phyloP scores from a whole-genome alignment of 139 green algal species.

The Chlorella sp. region DNA sequence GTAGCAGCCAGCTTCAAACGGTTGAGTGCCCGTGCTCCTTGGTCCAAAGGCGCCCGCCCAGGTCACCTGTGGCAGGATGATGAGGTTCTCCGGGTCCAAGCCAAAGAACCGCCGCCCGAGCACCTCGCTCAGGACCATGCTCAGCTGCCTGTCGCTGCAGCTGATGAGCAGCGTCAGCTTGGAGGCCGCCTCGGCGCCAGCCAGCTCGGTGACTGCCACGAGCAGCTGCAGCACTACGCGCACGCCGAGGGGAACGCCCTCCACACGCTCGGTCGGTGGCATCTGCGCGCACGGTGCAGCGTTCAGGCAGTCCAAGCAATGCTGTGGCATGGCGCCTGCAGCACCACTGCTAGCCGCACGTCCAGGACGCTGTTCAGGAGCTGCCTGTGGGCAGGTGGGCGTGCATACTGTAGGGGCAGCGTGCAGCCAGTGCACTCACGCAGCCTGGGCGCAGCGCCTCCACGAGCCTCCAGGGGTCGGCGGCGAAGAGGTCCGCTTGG shows the following conservation, averaged over 20 bases:
- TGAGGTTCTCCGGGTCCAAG: not conserved
- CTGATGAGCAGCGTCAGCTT: not conserved
- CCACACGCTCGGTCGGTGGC: not conserved
- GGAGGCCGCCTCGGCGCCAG: not conserved
- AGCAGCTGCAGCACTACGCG: not conserved
- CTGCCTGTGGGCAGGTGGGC: too few relatives aligned
- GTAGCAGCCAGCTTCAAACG: too few relatives aligned
- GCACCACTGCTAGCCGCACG: too few relatives aligned
- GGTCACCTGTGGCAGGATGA: not conserved
- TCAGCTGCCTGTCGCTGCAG: slow-evolving; percentile 2
- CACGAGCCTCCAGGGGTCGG: slow-evolving; percentile 4
- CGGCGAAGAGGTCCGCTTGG: not conserved
- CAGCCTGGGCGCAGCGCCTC: not conserved
- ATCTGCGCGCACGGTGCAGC: not conserved
- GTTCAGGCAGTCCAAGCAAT: too few relatives aligned
- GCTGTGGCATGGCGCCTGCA: too few relatives aligned
- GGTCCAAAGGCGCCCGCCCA: too few relatives aligned
- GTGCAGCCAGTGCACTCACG: too few relatives aligned
- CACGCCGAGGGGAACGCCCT: not conserved
- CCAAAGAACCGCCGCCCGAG: not conserved
- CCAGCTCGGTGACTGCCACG: not conserved
- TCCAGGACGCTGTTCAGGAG: too few relatives aligned
- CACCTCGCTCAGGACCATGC: not conserved
- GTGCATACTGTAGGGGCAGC: too few relatives aligned
- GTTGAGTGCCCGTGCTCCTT: too few relatives aligned